Conservation (phyloP, 2,329 filamentous ascomycete genomes). For the Ustilaginoidea virens region DNA sequence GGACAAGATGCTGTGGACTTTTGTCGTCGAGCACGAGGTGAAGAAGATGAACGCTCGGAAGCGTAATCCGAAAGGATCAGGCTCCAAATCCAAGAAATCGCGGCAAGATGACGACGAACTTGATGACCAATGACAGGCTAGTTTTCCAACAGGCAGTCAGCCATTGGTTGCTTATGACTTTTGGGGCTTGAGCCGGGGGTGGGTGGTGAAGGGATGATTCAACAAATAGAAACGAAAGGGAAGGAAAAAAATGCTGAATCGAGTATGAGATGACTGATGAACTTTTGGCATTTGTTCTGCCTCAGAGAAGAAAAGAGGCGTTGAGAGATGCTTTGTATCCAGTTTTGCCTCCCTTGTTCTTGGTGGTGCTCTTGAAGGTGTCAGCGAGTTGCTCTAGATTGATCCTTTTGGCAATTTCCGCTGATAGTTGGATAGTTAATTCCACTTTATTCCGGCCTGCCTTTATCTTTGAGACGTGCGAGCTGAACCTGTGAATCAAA, state of each 20-base stretch:
- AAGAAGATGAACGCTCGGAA: slow-evolving; percentile 22
- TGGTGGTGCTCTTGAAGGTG: slow-evolving; percentile 18
- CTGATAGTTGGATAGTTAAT: slow-evolving; percentile 19
- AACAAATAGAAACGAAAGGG: neutral
- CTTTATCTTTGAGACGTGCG: slow-evolving; percentile 2
- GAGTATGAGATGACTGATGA: slow-evolving; percentile 4
- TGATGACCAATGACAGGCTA: slow-evolving; percentile 10
- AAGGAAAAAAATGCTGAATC: slow-evolving; percentile 1
- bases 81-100: slow-evolving; percentile 12
- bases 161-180: too few relatives aligned
- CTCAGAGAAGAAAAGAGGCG: slow-evolving; percentile 12
- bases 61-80: slow-evolving; percentile 12
- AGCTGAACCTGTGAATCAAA: slow-evolving; percentile 3
- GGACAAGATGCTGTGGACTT: slow-evolving; percentile 14
- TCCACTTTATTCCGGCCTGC: slow-evolving; percentile 20
- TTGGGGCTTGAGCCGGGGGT: too few relatives aligned
- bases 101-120: slow-evolving; percentile 8
- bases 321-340: slow-evolving; percentile 18
- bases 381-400: slow-evolving; percentile 18
- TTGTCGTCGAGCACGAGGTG: slow-evolving; percentile 23
- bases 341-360: slow-evolving; percentile 14
- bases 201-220: too few relatives aligned
- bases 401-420: slow-evolving; percentile 14
- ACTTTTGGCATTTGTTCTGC: neutral
- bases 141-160: too few relatives aligned